Percentiles rank a stretch among this genome's conserved stretches.
These are phyloP conservation scores for Lactuca sativa DNA, from an alignment of 129 eudicot species.

Conservation along the genomic window DNA sequence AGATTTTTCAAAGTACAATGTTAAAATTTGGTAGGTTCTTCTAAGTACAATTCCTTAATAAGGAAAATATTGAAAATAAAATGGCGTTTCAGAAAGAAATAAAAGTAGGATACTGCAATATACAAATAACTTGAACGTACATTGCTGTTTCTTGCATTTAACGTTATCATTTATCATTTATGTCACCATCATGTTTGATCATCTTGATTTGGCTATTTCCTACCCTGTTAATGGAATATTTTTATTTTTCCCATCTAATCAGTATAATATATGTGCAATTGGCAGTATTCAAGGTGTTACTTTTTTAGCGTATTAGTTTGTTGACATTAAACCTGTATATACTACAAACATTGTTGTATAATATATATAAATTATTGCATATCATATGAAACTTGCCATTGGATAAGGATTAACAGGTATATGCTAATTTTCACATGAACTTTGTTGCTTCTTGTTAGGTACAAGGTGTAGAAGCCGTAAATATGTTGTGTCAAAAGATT, in stretches of 20 bases:
- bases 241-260: neutral
- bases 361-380: slow-evolving; percentile 5
- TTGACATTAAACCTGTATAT: no score
- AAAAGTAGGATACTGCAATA: no score
- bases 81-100: no score
- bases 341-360: no score
- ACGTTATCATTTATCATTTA: no score
- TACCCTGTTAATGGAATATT: slow-evolving; percentile 1
- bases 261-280: no score
- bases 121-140: neutral
- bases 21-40: neutral
- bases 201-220: neutral
- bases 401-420: neutral
- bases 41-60: no score
- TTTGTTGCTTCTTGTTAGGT: slow-evolving; percentile 21
- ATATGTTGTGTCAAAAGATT: neutral
- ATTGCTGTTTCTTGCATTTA: neutral
- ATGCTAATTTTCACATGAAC: slow-evolving; percentile 5
- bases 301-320: no score
- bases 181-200: neutral
- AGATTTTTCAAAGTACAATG: no score
- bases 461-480: neutral
- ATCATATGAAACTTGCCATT: slow-evolving; percentile 14
- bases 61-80: no score
- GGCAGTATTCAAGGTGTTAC: no score